Base-by-base conservation (phyloP, 1,284 basidiomycete genomes). In the Schizophyllum commune region DNA sequence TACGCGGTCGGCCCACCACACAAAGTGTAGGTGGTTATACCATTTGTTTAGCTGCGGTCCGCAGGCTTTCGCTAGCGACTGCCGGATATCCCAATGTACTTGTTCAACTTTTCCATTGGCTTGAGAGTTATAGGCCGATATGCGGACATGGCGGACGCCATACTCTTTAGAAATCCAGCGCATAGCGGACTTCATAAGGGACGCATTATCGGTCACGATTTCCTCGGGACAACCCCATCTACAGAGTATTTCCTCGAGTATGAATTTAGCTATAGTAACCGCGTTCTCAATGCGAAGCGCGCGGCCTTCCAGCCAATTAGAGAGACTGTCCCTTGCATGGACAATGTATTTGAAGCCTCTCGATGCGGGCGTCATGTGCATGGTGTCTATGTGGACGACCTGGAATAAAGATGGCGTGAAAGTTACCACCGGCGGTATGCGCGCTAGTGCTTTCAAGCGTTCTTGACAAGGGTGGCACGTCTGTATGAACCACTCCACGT, bases 111-210 rank as follows among this genome's bases (percentile, higher is more conserved):
- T 63, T 0, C 79, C 73, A 57, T 81, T 81, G 0, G 73, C 74
- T 8, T 69, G 69, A 0, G 75, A 80, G 59, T 82, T 82, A 61
- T 82, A 82, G 0, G 68, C 68, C 0, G 74, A 77, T 6, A 82
- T 79, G 0, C 68, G 39, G 33, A 82, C 78, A 32, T 78, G 73
- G 0, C 61, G 33, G 9, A 82, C 73, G 0, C 67, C 55, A 59
- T 78, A 81, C 0, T 68, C 64, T 3, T 70, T 59, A 0, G 62
- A 60, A 0, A 81, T 66, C 13, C 68, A 62, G 0, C 69, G 64
- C 1, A 74, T 17, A 0, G 75, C 79, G n/a, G 64, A 65, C 0
- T 77, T 55, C n/a, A 77, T 73, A 0, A 71, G 62, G 5, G 68
- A 19, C 0, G 73, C 73, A 61, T 77, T 78, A 56, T 73, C 71